Percentiles rank a stretch among this genome's conserved stretches.
phyloP scores from a whole-genome alignment of 192 early-diverging fungal species.

The Kappamyces sp. region DNA sequence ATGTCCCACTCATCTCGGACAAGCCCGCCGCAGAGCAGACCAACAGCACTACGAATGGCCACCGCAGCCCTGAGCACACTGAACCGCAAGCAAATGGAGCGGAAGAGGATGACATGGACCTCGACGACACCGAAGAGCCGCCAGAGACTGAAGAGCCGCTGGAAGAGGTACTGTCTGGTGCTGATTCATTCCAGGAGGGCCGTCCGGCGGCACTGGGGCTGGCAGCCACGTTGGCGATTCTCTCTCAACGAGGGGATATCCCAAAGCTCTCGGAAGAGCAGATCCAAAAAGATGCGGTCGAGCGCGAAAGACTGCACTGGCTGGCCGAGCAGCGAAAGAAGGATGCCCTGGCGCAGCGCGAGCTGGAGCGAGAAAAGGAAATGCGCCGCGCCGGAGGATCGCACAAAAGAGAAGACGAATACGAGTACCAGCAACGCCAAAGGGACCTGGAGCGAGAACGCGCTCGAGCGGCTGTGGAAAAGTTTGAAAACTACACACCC shows the following conservation, averaged over 20 bases:
- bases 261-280: conserved; percentile 65
- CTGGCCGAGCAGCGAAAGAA: conserved; percentile 56
- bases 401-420: conserved; percentile 57
- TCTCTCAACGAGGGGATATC: conserved; percentile 71
- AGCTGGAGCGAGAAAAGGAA: conserved; percentile 66
- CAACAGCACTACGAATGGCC: background rate
- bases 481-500: conserved; percentile 87
- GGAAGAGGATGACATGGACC: conserved; percentile 20
- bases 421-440: conserved; percentile 31
- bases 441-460: conserved; percentile 34
- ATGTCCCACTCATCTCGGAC: conserved; percentile 26
- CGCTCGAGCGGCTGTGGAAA: conserved; percentile 45
- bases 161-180: conserved; percentile 3
- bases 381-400: conserved; percentile 1
- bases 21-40: background rate
- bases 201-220: conserved; percentile 75
- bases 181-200: conserved; percentile 55
- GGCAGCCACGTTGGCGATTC: conserved; percentile 72
- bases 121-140: background rate
- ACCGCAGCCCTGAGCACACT: conserved; percentile 1
- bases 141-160: conserved; percentile 6
- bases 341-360: conserved; percentile 50
- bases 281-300: conserved; percentile 52
- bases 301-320: conserved; percentile 63
- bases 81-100: conserved; percentile 20